Evolutionary conservation across 2,329 filamentous ascomycete species (phyloP).

Genomic region (Xylaria sp.): DNA sequence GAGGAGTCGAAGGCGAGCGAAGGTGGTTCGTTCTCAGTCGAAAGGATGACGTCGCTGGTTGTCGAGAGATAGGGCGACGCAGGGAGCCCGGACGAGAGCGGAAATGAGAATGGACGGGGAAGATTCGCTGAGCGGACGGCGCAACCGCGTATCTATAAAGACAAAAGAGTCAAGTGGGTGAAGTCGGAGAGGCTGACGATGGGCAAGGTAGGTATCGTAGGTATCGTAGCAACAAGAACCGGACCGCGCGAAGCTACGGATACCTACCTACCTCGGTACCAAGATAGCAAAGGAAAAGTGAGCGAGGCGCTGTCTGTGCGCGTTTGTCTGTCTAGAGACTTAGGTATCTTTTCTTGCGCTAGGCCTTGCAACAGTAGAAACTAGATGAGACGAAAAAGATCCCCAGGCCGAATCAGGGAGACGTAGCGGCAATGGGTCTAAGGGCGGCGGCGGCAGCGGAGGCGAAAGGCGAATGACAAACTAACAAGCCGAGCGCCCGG

Average conservation of each 20-base stretch:
- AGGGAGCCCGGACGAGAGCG: not conserved
- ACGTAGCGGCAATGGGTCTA: not conserved
- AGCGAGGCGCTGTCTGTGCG: not conserved
- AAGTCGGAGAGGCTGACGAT: slow-evolving; percentile 1
- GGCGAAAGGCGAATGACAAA: slow-evolving; percentile 13
- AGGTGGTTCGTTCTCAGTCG: slow-evolving; percentile 8
- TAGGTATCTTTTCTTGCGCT: not conserved
- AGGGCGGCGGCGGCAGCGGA: slow-evolving; percentile 14
- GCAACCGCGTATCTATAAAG: not conserved
- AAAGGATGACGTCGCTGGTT: not conserved
- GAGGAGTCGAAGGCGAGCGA: slow-evolving; percentile 4
- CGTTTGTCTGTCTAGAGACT: not conserved
- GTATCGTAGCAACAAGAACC: not conserved
- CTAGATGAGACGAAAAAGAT: not conserved
- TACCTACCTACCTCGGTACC: slow-evolving; percentile 7
- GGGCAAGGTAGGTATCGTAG: slow-evolving; percentile 9
- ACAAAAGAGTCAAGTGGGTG: not conserved
- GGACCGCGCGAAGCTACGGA: not conserved
- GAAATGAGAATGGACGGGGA: not conserved
- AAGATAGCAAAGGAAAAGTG: not conserved
- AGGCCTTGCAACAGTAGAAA: slow-evolving; percentile 11
- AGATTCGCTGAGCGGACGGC: slow-evolving; percentile 1
- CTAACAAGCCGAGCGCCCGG: not conserved
- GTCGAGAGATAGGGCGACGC: slow-evolving; percentile 4
- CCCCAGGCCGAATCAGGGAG: not conserved